Percentiles rank a stretch among this genome's conserved stretches.
phyloP scores from a whole-genome alignment of 2,329 filamentous ascomycete species.

The Phyllosticta ampelicida region DNA sequence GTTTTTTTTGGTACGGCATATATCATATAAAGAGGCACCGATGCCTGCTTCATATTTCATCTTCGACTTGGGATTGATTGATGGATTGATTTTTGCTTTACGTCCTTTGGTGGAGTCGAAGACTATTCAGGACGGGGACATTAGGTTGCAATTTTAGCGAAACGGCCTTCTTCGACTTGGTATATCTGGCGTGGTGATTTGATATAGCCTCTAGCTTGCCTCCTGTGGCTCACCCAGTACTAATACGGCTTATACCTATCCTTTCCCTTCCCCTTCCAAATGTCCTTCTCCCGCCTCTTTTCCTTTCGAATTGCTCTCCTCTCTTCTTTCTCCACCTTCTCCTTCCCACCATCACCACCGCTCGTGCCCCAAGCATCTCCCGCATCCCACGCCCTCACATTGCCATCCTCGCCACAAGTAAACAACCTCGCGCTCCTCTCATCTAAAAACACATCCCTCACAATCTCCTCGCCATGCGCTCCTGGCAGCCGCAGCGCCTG shows the following conservation, averaged over 20 bases:
- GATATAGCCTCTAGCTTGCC: too few relatives aligned
- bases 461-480: constrained; percentile 39
- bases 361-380: constrained; percentile 8
- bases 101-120: too few relatives aligned
- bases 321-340: constrained; percentile 3
- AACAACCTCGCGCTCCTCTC: constrained; percentile 22
- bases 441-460: constrained; percentile 35
- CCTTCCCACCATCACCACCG: not conserved
- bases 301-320: constrained; percentile 25
- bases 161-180: too few relatives aligned
- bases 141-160: too few relatives aligned
- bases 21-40: too few relatives aligned
- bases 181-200: too few relatives aligned
- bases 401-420: constrained; percentile 40
- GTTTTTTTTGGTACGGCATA: too few relatives aligned
- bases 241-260: constrained; percentile 31
- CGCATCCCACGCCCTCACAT: constrained; percentile 33
- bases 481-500: constrained; percentile 23
- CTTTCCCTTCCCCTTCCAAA: constrained; percentile 23
- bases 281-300: constrained; percentile 22
- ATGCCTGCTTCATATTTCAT: too few relatives aligned
- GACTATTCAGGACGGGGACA: too few relatives aligned
- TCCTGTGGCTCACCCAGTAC: too few relatives aligned
- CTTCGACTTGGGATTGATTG: too few relatives aligned
- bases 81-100: too few relatives aligned